Evolutionary conservation across 495 filamentous ascomycete species (phyloP).

Genomic region (Elasticomyces elasticus): DNA sequence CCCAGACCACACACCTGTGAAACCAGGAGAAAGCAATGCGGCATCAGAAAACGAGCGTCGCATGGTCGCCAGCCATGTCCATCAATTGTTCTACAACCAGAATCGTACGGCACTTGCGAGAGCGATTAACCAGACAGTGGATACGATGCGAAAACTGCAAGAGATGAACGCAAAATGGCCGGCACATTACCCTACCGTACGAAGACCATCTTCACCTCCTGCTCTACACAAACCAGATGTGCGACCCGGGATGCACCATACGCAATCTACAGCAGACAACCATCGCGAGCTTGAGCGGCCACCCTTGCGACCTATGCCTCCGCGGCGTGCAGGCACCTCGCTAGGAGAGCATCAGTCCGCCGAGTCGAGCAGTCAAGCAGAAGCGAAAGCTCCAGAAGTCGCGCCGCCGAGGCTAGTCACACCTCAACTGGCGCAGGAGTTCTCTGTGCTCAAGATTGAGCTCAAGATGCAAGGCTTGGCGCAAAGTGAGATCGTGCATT

Average conservation of each 20-base stretch:
- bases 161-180: slow-evolving; percentile 87
- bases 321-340: slow-evolving; percentile 64
- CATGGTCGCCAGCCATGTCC: slow-evolving; percentile 57
- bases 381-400: slow-evolving; percentile 39
- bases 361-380: slow-evolving; percentile 63
- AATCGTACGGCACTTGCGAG: slow-evolving; percentile 77
- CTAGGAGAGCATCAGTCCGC: slow-evolving; percentile 47
- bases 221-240: slow-evolving; percentile 20
- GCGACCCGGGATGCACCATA: slow-evolving; percentile 33
- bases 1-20: slow-evolving; percentile 47
- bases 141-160: slow-evolving; percentile 69
- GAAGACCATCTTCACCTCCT: slow-evolving; percentile 40
- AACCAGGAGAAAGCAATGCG: slow-evolving; percentile 38
- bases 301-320: slow-evolving; percentile 39
- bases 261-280: slow-evolving; percentile 29
- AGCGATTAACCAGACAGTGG: slow-evolving; percentile 73
- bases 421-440: slow-evolving; percentile 89
- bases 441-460: slow-evolving; percentile 89
- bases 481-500: slow-evolving; percentile 88
- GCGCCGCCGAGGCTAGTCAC: slow-evolving; percentile 75
- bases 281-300: slow-evolving; percentile 28
- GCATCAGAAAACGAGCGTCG: slow-evolving; percentile 51
- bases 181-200: slow-evolving; percentile 84
- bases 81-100: slow-evolving; percentile 70
- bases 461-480: slow-evolving; percentile 77